Percentiles rank a stretch among this genome's conserved stretches.
phyloP scores from a whole-genome alignment of 805 yeast species.

The Peterozyma xylosa region DNA sequence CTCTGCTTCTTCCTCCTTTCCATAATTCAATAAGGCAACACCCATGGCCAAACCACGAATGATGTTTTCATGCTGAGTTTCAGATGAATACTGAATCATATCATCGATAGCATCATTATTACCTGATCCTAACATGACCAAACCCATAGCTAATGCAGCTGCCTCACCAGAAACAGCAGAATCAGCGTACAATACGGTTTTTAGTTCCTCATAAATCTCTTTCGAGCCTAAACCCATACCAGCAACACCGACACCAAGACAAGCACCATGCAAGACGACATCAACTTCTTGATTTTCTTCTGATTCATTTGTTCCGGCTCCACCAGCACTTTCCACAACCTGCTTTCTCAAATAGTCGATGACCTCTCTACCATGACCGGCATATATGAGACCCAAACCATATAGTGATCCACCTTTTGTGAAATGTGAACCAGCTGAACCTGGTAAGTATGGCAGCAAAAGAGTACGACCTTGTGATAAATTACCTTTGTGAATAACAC shows the following conservation, averaged over 20 bases:
- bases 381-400: conserved; percentile 89
- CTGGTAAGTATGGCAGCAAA: conserved; percentile 87
- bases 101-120: conserved; percentile 59
- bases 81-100: conserved; percentile 86
- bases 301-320: conserved; percentile 22
- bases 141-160: conserved; percentile 93
- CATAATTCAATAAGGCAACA: conserved; percentile 78
- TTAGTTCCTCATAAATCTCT: conserved; percentile 71
- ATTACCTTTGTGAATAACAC: conserved; percentile 95
- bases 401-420: conserved; percentile 94
- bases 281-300: conserved; percentile 69
- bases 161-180: conserved; percentile 94
- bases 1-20: conserved; percentile 78
- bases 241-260: conserved; percentile 91
- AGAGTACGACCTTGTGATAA: conserved; percentile 83
- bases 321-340: conserved; percentile 41
- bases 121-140: conserved; percentile 91
- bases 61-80: conserved; percentile 93
- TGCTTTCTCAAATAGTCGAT: conserved; percentile 71
- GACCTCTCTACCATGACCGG: conserved; percentile 91
- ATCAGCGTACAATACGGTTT: conserved; percentile 79
- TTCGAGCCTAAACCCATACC: conserved; percentile 86
- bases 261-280: conserved; percentile 90
- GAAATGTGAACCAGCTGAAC: conserved; percentile 69
- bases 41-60: conserved; percentile 91